Conservation (phyloP, 1,284 basidiomycete species). For the Peniophora sp. region DNA sequence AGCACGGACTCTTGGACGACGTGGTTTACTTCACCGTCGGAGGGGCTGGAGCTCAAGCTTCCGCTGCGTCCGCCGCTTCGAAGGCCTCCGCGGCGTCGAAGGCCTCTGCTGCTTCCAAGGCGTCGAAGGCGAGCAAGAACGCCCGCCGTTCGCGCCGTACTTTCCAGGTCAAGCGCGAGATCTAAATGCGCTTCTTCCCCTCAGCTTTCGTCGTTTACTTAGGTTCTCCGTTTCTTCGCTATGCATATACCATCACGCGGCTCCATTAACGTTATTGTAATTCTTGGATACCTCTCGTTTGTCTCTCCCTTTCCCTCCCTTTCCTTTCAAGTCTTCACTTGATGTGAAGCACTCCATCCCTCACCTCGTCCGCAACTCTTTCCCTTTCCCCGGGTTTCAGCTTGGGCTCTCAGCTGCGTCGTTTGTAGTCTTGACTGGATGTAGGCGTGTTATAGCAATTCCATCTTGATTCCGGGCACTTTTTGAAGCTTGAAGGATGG, state of each 20-base stretch:
- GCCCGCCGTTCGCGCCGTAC: background rate
- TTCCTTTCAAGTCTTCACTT: too few relatives aligned
- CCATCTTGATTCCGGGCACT: too few relatives aligned
- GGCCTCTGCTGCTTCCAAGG: background rate
- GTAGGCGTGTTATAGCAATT: too few relatives aligned
- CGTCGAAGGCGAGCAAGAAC: background rate
- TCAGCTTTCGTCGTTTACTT: background rate
- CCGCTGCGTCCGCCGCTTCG: background rate
- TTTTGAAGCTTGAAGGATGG: too few relatives aligned
- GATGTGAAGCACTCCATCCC: too few relatives aligned
- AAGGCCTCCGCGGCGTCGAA: background rate
- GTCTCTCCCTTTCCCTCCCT: too few relatives aligned
- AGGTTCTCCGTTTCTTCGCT: background rate
- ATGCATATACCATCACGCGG: background rate
- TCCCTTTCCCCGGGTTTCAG: too few relatives aligned
- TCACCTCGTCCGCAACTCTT: too few relatives aligned
- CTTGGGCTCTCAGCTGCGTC: too few relatives aligned
- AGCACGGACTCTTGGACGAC: conserved; percentile 59
- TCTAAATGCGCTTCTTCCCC: background rate
- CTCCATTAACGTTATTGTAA: background rate
- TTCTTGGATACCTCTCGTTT: too few relatives aligned
- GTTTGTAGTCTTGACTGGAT: too few relatives aligned
- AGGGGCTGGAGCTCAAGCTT: background rate
- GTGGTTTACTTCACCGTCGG: conserved; percentile 40
- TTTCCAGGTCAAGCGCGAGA: background rate